A percentile compares a stretch with the other conserved stretches of the same genome.
These are phyloP conservation scores for Monosporozyma aquatica DNA, from an alignment of 805 yeast species.

Conservation along the genomic window DNA sequence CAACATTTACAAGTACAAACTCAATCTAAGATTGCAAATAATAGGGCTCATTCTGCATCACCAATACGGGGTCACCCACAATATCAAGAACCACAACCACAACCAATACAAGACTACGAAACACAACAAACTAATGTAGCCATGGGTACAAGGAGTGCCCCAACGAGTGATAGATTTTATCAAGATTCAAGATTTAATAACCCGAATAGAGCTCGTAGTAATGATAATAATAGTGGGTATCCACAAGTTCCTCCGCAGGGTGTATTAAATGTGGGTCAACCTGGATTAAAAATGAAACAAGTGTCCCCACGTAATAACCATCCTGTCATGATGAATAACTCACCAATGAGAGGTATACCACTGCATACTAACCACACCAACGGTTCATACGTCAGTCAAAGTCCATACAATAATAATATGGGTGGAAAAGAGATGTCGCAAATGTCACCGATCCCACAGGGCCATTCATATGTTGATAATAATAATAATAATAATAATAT, in stretches of 20 bases:
- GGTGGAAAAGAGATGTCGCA: too few relatives aligned
- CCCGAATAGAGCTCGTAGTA: background rate
- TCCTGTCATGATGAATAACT: background rate
- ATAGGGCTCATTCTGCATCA: background rate
- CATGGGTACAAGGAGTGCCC: too few relatives aligned
- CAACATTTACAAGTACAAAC: background rate
- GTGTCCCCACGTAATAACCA: background rate
- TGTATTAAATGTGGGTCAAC: background rate
- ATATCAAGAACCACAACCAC: background rate
- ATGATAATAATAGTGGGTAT: background rate
- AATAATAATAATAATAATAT: too few relatives aligned
- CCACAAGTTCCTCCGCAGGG: too few relatives aligned
- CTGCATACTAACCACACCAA: too few relatives aligned
- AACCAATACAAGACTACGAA: background rate
- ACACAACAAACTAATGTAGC: too few relatives aligned
- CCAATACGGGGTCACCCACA: conserved; percentile 16
- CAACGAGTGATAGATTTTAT: background rate
- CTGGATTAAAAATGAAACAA: background rate
- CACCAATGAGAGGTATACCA: background rate
- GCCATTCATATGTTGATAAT: too few relatives aligned
- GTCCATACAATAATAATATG: too few relatives aligned
- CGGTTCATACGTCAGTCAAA: too few relatives aligned
- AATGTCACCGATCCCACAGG: too few relatives aligned
- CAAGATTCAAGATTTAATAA: conserved; percentile 1
- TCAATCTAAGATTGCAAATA: background rate